A percentile compares a stretch with the other conserved stretches of the same genome.
Evolutionary conservation across 768 basidiomycete species (phyloP).

Genomic region (Tylopilus sp.): DNA sequence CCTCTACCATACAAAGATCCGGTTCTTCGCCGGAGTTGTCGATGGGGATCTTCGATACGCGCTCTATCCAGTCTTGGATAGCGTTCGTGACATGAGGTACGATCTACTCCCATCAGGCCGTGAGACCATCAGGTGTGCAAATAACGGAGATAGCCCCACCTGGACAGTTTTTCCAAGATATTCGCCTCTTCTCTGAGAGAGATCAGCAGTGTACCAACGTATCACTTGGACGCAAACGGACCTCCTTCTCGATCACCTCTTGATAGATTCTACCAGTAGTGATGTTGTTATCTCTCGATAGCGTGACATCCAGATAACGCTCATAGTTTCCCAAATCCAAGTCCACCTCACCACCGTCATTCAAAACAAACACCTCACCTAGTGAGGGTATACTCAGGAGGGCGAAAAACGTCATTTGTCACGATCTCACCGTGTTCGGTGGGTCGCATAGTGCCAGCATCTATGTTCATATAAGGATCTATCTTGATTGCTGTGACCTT

Average conservation of each 20-base stretch:
- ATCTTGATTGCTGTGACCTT: conserved; percentile 99
- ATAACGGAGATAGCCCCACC: conserved; percentile 39
- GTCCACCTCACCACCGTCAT: conserved; percentile 98
- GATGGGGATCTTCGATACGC: conserved; percentile 90
- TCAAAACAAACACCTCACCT: conserved; percentile 98
- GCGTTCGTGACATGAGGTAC: conserved; percentile 96
- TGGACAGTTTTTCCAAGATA: conserved; percentile 98
- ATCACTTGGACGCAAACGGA: conserved; percentile 34
- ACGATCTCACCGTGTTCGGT: conserved; percentile 86
- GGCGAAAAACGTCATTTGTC: conserved; percentile 2
- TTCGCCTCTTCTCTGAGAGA: conserved; percentile 65
- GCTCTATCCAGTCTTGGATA: conserved; percentile 98
- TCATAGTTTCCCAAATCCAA: conserved; percentile 98
- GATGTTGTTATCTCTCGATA: conserved; percentile 95
- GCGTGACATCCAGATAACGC: conserved; percentile 91
- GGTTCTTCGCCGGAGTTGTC: conserved; percentile 92
- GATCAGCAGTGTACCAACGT: conserved; percentile 6
- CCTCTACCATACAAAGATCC: conserved; percentile 97
- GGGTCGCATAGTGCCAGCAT: conserved; percentile 98
- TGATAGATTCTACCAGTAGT: conserved; percentile 98
- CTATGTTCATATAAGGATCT: conserved; percentile 99
- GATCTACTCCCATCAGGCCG: conserved; percentile 48
- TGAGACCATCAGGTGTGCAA: conserved; percentile 5
- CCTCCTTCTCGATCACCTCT: conserved; percentile 97
- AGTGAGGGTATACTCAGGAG: conserved; percentile 21